These are phyloP conservation scores for Sanghuangporus weigelae DNA, from an alignment of 1,284 basidiomycete species.

Conservation along the genomic window DNA sequence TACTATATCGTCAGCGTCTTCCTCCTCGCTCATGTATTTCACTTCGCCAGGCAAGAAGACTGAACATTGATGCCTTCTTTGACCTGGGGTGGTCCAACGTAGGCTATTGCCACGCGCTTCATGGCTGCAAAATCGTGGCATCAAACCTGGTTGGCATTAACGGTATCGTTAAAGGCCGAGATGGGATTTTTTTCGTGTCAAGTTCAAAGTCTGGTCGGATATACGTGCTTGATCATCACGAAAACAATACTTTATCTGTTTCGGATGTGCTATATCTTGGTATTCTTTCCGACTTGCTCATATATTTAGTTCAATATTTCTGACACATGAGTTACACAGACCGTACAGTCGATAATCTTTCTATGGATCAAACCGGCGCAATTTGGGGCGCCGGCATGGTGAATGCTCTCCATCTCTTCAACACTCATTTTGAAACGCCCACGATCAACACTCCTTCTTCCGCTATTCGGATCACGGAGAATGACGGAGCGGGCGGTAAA, in stretches of 20 bases:
- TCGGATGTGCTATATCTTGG: conserved; percentile 43
- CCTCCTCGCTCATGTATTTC: not conserved
- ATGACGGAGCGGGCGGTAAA: conserved; percentile 44
- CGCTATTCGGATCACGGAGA: conserved; percentile 48
- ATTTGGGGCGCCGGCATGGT: conserved; percentile 51
- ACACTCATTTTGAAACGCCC: conserved; percentile 37
- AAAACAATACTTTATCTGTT: conserved; percentile 48
- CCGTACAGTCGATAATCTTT: conserved; percentile 48
- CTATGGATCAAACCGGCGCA: conserved; percentile 49
- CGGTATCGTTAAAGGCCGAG: conserved; percentile 45
- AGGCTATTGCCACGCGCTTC: conserved; percentile 51
- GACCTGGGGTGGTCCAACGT: conserved; percentile 34
- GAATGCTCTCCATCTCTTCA: conserved; percentile 22
- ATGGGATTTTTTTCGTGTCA: conserved; percentile 53
- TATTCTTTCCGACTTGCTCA: conserved; percentile 20
- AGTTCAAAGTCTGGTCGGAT: conserved; percentile 37
- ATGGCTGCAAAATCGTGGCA: conserved; percentile 54
- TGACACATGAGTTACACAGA: conserved; percentile 29
- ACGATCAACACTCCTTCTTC: conserved; percentile 38
- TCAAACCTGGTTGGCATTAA: conserved; percentile 42
- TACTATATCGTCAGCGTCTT: not conserved
- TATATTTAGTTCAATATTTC: not conserved
- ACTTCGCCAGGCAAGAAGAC: not conserved
- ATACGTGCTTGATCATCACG: conserved; percentile 48
- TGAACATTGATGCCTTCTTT: conserved; percentile 1